phyloP scores from a whole-genome alignment of 2,329 filamentous ascomycete species.

The Aspergillus pseudoviridinutans region DNA sequence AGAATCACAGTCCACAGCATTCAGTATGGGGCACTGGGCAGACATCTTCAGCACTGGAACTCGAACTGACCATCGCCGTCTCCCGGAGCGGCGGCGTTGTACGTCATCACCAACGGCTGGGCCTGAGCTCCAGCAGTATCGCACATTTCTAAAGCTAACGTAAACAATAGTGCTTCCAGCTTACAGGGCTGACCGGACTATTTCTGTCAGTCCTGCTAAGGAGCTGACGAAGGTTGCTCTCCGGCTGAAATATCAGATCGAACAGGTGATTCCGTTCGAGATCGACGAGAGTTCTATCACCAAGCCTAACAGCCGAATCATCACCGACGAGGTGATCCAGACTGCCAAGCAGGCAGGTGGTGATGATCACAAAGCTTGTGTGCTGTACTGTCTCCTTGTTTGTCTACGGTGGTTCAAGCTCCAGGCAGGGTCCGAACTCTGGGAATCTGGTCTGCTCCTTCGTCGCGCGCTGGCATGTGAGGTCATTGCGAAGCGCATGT shows the following conservation, averaged over 20 bases:
- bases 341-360: constrained; percentile 81
- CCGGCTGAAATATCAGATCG: constrained; percentile 84
- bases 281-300: constrained; percentile 73
- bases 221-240: constrained; percentile 89
- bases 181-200: constrained; percentile 33
- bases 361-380: constrained; percentile 68
- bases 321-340: constrained; percentile 73
- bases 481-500: constrained; percentile 78
- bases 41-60: constrained; percentile 28
- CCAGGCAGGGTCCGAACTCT: constrained; percentile 77
- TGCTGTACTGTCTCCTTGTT: constrained; percentile 79
- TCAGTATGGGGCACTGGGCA: constrained; percentile 37
- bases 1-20: neutral
- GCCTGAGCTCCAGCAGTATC: constrained; percentile 1
- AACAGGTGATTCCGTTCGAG: constrained; percentile 86
- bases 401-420: constrained; percentile 72
- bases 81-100: constrained; percentile 40
- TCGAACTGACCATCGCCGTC: constrained; percentile 24
- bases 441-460: constrained; percentile 82
- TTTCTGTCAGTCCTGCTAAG: constrained; percentile 66
- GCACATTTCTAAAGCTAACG: constrained; percentile 13
- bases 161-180: constrained; percentile 39
- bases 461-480: constrained; percentile 80
- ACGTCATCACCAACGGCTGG: constrained; percentile 22
- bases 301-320: constrained; percentile 75